phyloP scores from a whole-genome alignment of 352 stramenopile genomes.

The Phytophthora hibernalis region DNA sequence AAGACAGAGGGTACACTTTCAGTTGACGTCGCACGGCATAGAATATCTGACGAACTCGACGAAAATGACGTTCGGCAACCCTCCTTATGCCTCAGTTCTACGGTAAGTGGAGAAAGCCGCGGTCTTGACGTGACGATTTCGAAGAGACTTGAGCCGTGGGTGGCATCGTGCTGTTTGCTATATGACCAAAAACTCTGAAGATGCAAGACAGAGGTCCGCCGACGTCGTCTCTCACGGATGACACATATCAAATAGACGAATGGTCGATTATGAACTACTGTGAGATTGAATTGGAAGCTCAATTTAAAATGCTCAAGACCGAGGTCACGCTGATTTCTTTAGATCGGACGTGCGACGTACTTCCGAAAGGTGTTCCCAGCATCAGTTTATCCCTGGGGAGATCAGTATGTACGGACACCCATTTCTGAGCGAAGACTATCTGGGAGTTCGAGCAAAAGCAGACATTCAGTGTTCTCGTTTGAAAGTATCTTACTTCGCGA shows the following conservation, averaged over 20 bases:
- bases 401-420: conserved; percentile 65
- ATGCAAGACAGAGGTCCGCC: neutral
- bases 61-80: conserved; percentile 9
- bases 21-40: neutral
- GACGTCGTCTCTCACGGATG: neutral
- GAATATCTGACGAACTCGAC: neutral
- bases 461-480: conserved; percentile 71
- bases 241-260: neutral
- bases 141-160: conserved; percentile 31
- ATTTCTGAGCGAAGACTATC: conserved; percentile 50
- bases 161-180: conserved; percentile 29
- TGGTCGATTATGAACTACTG: conserved; percentile 25
- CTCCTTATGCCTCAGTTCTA: conserved; percentile 17
- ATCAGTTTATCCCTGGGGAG: conserved; percentile 61
- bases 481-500: conserved; percentile 50
- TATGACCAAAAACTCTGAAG: conserved; percentile 6
- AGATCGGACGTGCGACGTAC: conserved; percentile 47
- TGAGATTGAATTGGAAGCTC: conserved; percentile 56
- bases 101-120: conserved; percentile 30
- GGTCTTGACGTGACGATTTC: conserved; percentile 28
- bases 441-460: conserved; percentile 68
- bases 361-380: conserved; percentile 56
- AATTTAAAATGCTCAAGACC: conserved; percentile 66
- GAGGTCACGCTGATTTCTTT: conserved; percentile 47
- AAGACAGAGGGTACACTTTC: conserved; percentile 17